Evolutionary conservation across 768 basidiomycete genomes (phyloP), one percentile per base, ranked within the genome.

Genomic region (Trametes cingulata): DNA sequence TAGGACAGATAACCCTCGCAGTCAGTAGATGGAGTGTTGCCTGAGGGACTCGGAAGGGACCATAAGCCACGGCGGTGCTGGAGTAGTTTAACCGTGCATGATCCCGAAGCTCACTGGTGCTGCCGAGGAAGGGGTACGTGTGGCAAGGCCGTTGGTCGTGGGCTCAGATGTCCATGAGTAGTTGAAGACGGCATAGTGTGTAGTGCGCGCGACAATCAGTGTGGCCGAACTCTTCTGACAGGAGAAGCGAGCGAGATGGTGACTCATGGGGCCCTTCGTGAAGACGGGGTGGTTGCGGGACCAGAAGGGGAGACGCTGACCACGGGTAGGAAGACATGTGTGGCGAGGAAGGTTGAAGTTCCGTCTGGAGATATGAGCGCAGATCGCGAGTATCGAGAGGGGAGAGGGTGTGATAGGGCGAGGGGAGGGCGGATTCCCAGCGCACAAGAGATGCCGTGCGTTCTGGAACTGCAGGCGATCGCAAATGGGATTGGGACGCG

Each of bases 401-500:
- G 19, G 39, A 47, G 37, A 22, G 52, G 37, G 52, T 25, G 55
- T 43, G 54, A 62, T 56, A 52, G 55, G 55, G 43, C 54, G 12
- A 33, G 15, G 2, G 49, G 25, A 22, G 40, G 33, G 17, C 13
- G 24, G 25, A 22, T 55, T 58, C 50, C 57, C 57, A 58, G 57
- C 57, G 25, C 13, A 33, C 40, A 39, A 52, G 49, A 50, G 60
- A 42, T 33, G 48, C 60, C 53, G 60, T 27, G 53, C 17, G 54
- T 61, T 61, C 60, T 56, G 53, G 60, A 61, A 56, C 60, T 24
- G n/a, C 46, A 24, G 59, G 35, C 12, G 49, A 46, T 24, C 59
- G 27, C 27, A 36, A 24, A 22, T 35, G 35, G 20, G 33, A 27
- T 43, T 10, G 24, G 51, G 14, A 35, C 37, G 52, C 47, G 52